phyloP scores from a whole-genome alignment of 139 green algal genomes.

The Chlamydomonas asymmetrica region DNA sequence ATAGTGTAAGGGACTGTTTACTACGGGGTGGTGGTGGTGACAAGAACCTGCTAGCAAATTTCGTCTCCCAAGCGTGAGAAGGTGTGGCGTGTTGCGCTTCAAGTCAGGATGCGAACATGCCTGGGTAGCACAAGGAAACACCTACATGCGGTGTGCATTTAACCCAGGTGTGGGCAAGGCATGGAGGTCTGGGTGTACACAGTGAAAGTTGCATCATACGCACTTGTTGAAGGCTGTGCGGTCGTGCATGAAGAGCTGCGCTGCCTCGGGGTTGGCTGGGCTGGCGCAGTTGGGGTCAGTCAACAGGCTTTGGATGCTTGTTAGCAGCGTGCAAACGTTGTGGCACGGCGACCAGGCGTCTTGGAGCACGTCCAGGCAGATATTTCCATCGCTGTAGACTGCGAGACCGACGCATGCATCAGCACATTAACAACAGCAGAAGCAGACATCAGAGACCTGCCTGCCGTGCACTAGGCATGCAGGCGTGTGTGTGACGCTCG shows the following conservation, averaged over 20 bases:
- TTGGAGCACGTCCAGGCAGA: slow-evolving; percentile 94
- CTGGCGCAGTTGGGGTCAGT: slow-evolving; percentile 85
- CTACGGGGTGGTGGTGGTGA: too few species aligned
- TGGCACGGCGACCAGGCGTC: slow-evolving; percentile 88
- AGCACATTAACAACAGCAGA: neutral
- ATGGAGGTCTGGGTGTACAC: too few species aligned
- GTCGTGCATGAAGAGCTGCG: slow-evolving; percentile 68
- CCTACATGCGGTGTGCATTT: neutral
- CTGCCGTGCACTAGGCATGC: too few species aligned
- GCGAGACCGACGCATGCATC: slow-evolving; percentile 16
- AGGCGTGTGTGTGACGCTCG: too few species aligned
- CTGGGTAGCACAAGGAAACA: neutral
- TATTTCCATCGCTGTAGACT: slow-evolving; percentile 80
- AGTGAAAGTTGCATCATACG: neutral
- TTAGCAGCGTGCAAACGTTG: slow-evolving; percentile 87
- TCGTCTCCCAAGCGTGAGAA: too few species aligned
- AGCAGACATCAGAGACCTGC: too few species aligned
- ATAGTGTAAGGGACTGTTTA: too few species aligned
- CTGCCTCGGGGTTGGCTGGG: slow-evolving; percentile 90
- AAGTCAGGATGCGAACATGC: neutral
- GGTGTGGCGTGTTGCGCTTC: too few species aligned
- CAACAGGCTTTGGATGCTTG: slow-evolving; percentile 83
- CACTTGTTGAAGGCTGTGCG: slow-evolving; percentile 73
- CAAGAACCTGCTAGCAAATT: too few species aligned
- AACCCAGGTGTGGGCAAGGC: slow-evolving; percentile 4